Base-by-base conservation (phyloP, 2,329 filamentous ascomycete genomes). In the Fonsecaea erecta region DNA sequence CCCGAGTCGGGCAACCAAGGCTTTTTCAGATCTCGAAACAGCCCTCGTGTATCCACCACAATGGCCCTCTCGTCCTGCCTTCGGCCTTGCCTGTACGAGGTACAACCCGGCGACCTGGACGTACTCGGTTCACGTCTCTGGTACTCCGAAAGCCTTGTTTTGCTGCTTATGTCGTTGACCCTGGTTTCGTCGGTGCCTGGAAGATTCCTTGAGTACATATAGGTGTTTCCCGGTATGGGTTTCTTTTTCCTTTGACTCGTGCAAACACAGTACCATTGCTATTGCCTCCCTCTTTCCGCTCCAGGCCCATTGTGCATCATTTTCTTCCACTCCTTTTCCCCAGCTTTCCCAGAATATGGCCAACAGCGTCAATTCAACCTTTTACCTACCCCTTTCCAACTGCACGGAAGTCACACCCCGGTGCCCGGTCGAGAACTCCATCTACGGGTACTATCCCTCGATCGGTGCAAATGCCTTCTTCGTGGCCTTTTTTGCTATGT, bases 401-500 rank as follows among this genome's bases (percentile, higher is more conserved):
- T 81, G 79, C 65, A 69, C 67, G 1, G 66, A 78, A 12, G 77
- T 70, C 34, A 60, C 62, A 12, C 46, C 62, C 24, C 62, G 63
- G 55, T 82, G 80, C 62, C 77, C 80, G 0, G 76, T 84, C n/a
- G 73, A 79, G 53, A 75, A 76, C 1, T 83, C 81, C 0, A 79
- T 80, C 24, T 84, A 86, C 67, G 79, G 82, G 30, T 87, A 87
- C 73, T 77, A 81, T 35, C 85, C 85, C 0, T 79, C 75, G 30
- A 74, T 84, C 1, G 78, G 76, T 2, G 83, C 79, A 16, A 86
- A 85, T 71, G 74, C 79, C 48, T 80, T 85, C 74, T 86, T 85
- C 72, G 72, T 81, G 0, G 79, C 78, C 18, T 79, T 85, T 70
- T 86, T 85, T 72, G 81, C 74, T 43, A 75, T 74, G 1, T 74